Base-by-base conservation (phyloP, 352 stramenopile genomes). In the Globisporangium acanthophoron region DNA sequence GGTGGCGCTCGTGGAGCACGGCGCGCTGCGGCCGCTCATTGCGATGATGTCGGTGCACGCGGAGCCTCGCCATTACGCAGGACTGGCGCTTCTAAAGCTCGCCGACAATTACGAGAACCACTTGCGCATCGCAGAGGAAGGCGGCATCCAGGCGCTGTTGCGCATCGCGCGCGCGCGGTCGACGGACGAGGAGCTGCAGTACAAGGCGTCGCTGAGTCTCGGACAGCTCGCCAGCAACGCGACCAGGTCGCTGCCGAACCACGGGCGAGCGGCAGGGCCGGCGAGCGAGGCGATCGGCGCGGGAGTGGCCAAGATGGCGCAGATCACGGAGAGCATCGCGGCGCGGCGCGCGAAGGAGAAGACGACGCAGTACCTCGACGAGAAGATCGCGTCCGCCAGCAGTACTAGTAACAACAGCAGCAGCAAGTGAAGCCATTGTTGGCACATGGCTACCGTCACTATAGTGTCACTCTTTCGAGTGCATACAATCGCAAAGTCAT, bases 61-160 rank as follows among this genome's bases (percentile, higher is more conserved):
- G 3, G 90, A 98, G 64, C 90, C 93, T 20, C 81, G 93, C 11
- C 92, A 98, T 67, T 99, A 98, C 71, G 96, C 96, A 31, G 93
- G 93, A 2, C 73, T 98, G 13, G 96, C 96, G 46, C 75, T 99
- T n/a, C 81, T 99, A 37, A 98, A 99, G 68, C 80, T 99, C 41
- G 94, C 95, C 13, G 95, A 99, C 72, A 99, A 99, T 67, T 98
- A 98, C 69, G 91, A 98, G 66, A 98, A 98, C 71, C 96, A 99
- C 66, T 57, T 98, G 45, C 83, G 81, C 33, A 98, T 99, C 65
- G 93, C 95, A 15, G 85, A 98, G 60, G 92, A 97, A 67, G 96
- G 96, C 40, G 96, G 96, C 5, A 98, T 99, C 55, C 88, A 98
- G 65, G 95, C 95, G 37, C 74, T 99, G 15, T 61, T 99, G 16